Evolutionary conservation across 805 yeast genomes (phyloP).

Genomic region (Starmerella tilneyi): DNA sequence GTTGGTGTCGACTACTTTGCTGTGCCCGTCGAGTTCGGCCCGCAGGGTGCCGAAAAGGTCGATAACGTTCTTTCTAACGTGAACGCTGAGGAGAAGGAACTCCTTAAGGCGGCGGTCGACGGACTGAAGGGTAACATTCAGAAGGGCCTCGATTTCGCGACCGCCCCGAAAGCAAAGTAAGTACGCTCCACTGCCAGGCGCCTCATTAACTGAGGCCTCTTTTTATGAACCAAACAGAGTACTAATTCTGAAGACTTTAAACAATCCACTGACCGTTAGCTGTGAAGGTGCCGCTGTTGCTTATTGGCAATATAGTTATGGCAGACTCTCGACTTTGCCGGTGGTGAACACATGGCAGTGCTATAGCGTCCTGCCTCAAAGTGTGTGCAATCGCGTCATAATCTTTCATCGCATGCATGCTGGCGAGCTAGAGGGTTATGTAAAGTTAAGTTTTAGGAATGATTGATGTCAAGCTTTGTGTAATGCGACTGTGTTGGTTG

Average conservation of each 20-base stretch:
- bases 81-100: conserved; percentile 69
- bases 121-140: conserved; percentile 82
- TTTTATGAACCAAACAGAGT: conserved; percentile 4
- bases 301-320: too few relatives aligned
- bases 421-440: too few relatives aligned
- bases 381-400: too few relatives aligned
- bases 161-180: conserved; percentile 22
- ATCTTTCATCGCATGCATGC: too few relatives aligned
- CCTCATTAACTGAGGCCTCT: neutral
- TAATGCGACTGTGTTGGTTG: too few relatives aligned
- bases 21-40: conserved; percentile 61
- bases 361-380: too few relatives aligned
- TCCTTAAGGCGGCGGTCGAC: conserved; percentile 74
- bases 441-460: too few relatives aligned
- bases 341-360: too few relatives aligned
- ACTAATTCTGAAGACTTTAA: conserved; percentile 7
- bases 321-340: too few relatives aligned
- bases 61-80: conserved; percentile 58
- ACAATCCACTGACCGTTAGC: neutral
- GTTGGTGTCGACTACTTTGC: conserved; percentile 73
- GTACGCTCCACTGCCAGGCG: conserved; percentile 9
- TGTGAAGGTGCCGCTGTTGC: neutral
- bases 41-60: conserved; percentile 57
- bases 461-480: too few relatives aligned
- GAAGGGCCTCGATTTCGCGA: conserved; percentile 83